A percentile compares a stretch with the other conserved stretches of the same genome.
These are phyloP conservation scores for Tuber calosporum DNA, from an alignment of 495 filamentous ascomycete species.

Conservation along the genomic window DNA sequence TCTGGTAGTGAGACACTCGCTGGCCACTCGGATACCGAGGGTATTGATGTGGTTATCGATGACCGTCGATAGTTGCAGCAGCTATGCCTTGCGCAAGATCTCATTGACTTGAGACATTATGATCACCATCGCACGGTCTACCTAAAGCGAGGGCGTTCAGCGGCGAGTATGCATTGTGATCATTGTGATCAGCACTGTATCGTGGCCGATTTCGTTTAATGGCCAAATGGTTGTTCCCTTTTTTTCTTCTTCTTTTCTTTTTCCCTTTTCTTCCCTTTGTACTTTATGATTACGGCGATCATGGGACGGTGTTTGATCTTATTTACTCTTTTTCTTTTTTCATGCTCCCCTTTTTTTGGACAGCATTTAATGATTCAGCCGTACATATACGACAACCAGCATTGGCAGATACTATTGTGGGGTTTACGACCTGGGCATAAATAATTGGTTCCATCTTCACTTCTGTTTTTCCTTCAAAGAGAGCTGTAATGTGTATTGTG, in stretches of 20 bases:
- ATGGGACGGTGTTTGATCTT: slow-evolving; percentile 32
- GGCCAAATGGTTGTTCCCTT: slow-evolving; percentile 5
- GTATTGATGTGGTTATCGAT: slow-evolving; percentile 21
- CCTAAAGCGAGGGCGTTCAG: slow-evolving; percentile 17
- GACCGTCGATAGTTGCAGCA: slow-evolving; percentile 11
- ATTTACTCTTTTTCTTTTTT: slow-evolving; percentile 21
- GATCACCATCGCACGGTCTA: not conserved
- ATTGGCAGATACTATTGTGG: slow-evolving; percentile 1
- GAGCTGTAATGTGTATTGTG: slow-evolving; percentile 5
- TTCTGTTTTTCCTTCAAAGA: not conserved
- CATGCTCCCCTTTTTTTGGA: slow-evolving; percentile 26
- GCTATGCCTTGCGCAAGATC: slow-evolving; percentile 1
- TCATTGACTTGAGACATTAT: not conserved
- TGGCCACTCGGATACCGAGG: slow-evolving; percentile 32
- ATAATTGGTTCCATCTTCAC: slow-evolving; percentile 3
- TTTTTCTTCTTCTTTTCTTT: too few species aligned
- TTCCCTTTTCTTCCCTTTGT: slow-evolving; percentile 26
- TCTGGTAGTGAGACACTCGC: slow-evolving; percentile 38
- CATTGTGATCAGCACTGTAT: slow-evolving; percentile 17
- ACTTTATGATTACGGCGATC: slow-evolving; percentile 33
- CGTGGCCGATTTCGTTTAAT: not conserved
- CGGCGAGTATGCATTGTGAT: slow-evolving; percentile 5
- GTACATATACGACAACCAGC: slow-evolving; percentile 6
- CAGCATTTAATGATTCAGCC: slow-evolving; percentile 4
- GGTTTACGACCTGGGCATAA: slow-evolving; percentile 4